Evolutionary conservation across 257 asterid genomes (phyloP).

Genomic region (Galeopsis tetrahit): DNA sequence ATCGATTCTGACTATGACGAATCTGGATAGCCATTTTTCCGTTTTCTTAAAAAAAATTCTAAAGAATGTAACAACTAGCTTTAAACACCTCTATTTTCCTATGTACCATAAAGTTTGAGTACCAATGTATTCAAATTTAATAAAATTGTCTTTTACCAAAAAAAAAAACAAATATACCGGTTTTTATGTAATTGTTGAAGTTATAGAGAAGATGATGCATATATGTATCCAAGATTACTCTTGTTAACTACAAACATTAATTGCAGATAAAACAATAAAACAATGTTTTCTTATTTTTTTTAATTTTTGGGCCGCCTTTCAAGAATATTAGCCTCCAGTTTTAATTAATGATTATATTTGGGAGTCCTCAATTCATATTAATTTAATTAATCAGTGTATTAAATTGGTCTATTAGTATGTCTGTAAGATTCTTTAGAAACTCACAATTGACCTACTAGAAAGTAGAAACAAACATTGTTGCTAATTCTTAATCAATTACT

Average conservation of each 20-base stretch:
- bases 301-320: background rate
- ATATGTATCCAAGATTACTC: slow-evolving; percentile 19
- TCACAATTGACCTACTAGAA: slow-evolving; percentile 39
- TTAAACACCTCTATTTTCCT: too few species aligned
- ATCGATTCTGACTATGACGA: too few species aligned
- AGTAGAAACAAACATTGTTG: slow-evolving; percentile 39
- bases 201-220: background rate
- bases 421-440: slow-evolving; percentile 49
- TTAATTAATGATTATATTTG: slow-evolving; percentile 25
- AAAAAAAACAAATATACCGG: background rate
- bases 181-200: background rate
- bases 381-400: slow-evolving; percentile 11
- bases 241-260: slow-evolving; percentile 33
- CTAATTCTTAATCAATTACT: slow-evolving; percentile 18
- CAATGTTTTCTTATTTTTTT: background rate
- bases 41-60: too few species aligned
- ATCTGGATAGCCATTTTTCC: too few species aligned
- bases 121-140: too few species aligned
- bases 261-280: slow-evolving; percentile 27
- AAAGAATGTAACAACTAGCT: too few species aligned
- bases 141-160: too few species aligned
- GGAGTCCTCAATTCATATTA: slow-evolving; percentile 33
- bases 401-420: slow-evolving; percentile 57
- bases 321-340: slow-evolving; percentile 24
- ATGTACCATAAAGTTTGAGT: too few species aligned